Conservation (phyloP, 1,139 yeast genomes). For the Taiozyma sp. region DNA sequence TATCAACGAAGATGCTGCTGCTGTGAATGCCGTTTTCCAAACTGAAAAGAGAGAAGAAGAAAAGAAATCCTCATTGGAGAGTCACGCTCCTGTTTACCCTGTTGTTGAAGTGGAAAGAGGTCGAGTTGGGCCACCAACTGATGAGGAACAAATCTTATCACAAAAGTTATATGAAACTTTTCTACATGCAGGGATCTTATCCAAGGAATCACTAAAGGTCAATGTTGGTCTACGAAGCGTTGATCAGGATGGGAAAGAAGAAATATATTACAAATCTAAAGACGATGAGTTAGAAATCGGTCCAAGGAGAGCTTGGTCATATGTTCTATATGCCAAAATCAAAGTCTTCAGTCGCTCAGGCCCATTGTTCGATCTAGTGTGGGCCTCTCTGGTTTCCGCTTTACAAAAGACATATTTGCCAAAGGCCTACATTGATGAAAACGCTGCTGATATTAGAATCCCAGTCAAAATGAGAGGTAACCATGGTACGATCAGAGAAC, state of each 20-base stretch:
- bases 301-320: constrained; percentile 43
- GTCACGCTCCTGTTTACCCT: constrained; percentile 54
- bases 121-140: constrained; percentile 75
- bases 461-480: constrained; percentile 49
- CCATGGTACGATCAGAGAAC: constrained; percentile 40
- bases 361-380: constrained; percentile 73
- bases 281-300: constrained; percentile 28
- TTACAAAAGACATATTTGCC: constrained; percentile 60
- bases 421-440: constrained; percentile 54
- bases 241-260: constrained; percentile 31
- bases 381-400: constrained; percentile 65
- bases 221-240: constrained; percentile 48
- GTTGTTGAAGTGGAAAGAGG: constrained; percentile 81
- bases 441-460: constrained; percentile 43
- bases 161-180: constrained; percentile 60
- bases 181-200: constrained; percentile 48
- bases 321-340: constrained; percentile 67
- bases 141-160: constrained; percentile 81
- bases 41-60: constrained; percentile 23
- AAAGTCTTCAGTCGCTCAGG: constrained; percentile 80
- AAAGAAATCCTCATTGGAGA: constrained; percentile 13
- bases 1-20: constrained; percentile 33
- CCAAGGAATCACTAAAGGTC: constrained; percentile 40
- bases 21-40: constrained; percentile 33
- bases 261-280: constrained; percentile 35